These are phyloP conservation scores for Fraxinus greggii DNA, from an alignment of 305 asterid species.

Conservation along the genomic window DNA sequence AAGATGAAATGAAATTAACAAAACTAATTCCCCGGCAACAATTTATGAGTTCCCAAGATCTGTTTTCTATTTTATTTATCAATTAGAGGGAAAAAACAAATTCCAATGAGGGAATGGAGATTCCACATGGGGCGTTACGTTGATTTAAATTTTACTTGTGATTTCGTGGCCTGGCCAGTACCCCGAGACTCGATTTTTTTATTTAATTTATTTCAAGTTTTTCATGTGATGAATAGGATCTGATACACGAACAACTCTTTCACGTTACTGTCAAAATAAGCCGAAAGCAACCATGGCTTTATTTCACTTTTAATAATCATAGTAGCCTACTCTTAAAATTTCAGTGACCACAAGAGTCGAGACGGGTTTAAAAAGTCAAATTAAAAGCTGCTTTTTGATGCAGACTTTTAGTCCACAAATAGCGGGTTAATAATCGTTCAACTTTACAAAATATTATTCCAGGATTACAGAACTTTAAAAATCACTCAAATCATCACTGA, in stretches of 20 bases:
- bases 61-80: background rate
- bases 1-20: slow-evolving; percentile 3
- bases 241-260: background rate
- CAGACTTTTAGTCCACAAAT: background rate
- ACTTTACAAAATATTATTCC: no score
- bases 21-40: background rate
- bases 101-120: slow-evolving; percentile 43
- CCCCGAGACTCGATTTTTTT: slow-evolving; percentile 14
- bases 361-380: slow-evolving; percentile 3
- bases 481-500: no score
- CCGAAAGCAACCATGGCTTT: background rate
- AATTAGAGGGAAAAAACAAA: slow-evolving; percentile 16
- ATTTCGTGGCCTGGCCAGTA: slow-evolving; percentile 27
- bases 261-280: background rate
- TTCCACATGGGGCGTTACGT: slow-evolving; percentile 54
- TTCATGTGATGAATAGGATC: slow-evolving; percentile 13
- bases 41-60: slow-evolving; percentile 1
- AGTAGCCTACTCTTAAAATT: background rate
- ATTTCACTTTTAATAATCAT: background rate
- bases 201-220: background rate
- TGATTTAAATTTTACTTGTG: slow-evolving; percentile 23
- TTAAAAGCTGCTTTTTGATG: slow-evolving; percentile 4
- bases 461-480: no score
- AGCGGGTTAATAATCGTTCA: no score
- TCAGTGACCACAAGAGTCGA: background rate